phyloP scores from a whole-genome alignment of 169 alveolate genomes.

The Eimeria acervulina region DNA sequence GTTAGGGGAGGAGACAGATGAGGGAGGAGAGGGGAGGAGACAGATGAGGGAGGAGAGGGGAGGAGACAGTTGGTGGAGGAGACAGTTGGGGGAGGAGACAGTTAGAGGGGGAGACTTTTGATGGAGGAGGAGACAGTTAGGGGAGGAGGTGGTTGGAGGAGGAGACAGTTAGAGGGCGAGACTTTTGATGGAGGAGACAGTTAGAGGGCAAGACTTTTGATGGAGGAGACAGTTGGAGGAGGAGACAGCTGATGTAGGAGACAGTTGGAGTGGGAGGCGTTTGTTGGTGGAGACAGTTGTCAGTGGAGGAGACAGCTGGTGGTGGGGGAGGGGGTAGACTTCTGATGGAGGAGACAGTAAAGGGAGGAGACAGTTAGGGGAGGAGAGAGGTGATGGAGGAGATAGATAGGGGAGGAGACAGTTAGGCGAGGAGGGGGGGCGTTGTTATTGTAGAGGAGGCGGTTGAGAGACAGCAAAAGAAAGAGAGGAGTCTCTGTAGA shows the following conservation, averaged over 20 bases:
- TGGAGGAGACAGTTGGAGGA: not conserved
- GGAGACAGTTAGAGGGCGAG: not conserved
- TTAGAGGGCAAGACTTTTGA: no score
- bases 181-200: not conserved
- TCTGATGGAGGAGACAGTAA: not conserved
- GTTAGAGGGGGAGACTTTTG: no score
- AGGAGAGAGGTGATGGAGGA: not conserved
- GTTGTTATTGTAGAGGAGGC: no score
- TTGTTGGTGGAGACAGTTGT: not conserved
- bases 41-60: not conserved
- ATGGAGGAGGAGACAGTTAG: not conserved
- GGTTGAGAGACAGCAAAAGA: no score
- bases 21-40: not conserved
- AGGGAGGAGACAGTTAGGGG: not conserved
- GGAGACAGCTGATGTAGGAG: slow-evolving; percentile 18
- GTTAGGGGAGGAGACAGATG: not conserved
- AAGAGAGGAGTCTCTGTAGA: no score
- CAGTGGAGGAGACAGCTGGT: no score
- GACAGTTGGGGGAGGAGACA: slow-evolving; percentile 11
- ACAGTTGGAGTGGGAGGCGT: no score
- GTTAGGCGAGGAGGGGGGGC: no score
- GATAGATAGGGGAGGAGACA: not conserved
- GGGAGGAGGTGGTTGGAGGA: not conserved
- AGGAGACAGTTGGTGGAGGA: not conserved
- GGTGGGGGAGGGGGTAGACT: not conserved